A percentile compares a stretch with the other conserved stretches of the same genome.
Evolutionary conservation across 495 filamentous ascomycete genomes (phyloP).

Genomic region (Filosporella fistucella): DNA sequence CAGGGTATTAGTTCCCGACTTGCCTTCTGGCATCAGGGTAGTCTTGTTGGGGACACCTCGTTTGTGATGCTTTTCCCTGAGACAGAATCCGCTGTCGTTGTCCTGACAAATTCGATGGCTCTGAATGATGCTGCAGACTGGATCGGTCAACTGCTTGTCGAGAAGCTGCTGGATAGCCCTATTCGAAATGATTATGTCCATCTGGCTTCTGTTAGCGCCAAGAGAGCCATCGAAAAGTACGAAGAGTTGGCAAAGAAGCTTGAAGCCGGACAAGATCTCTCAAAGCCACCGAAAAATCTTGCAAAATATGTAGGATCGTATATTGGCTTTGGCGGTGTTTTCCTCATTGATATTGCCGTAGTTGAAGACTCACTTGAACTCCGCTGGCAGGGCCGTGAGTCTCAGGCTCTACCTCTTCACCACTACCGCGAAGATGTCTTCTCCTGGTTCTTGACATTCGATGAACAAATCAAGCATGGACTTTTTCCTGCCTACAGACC

Average conservation of each 20-base stretch:
- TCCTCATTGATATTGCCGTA: background rate
- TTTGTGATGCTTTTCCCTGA: slow-evolving; percentile 25
- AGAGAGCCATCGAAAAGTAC: background rate
- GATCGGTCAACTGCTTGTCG: slow-evolving; percentile 23
- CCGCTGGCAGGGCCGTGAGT: slow-evolving; percentile 7
- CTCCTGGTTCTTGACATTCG: slow-evolving; percentile 11
- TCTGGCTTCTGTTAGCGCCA: background rate
- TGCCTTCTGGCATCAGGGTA: slow-evolving; percentile 25
- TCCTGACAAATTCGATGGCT: slow-evolving; percentile 24
- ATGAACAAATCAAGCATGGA: slow-evolving; percentile 15
- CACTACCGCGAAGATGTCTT: slow-evolving; percentile 20
- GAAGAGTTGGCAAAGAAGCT: background rate
- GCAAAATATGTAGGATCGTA: background rate
- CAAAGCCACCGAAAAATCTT: background rate
- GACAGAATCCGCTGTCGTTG: slow-evolving; percentile 22
- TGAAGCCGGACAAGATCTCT: background rate
- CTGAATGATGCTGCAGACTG: slow-evolving; percentile 28
- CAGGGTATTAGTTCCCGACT: slow-evolving; percentile 11
- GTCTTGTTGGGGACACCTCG: slow-evolving; percentile 16
- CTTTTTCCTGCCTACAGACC: background rate
- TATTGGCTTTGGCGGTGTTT: background rate
- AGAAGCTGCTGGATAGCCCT: slow-evolving; percentile 15
- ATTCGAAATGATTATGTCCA: slow-evolving; percentile 7
- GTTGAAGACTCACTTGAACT: background rate
- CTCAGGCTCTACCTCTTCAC: slow-evolving; percentile 9